Evolutionary conservation across 1,284 basidiomycete species (phyloP), one percentile per base, ranked within the genome.

Genomic region (Cystobasidium sp.): DNA sequence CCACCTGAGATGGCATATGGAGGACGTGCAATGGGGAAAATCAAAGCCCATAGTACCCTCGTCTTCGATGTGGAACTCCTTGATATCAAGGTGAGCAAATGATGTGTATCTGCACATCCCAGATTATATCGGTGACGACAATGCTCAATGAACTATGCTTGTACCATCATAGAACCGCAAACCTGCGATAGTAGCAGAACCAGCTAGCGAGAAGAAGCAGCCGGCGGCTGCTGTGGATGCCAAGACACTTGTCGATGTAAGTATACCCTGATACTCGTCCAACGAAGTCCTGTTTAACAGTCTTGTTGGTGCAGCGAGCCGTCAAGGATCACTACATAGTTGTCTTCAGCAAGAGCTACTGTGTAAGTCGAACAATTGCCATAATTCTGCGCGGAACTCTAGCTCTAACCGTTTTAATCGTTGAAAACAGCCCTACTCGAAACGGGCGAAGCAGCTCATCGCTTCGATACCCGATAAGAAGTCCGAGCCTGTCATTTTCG

Each of bases 341-440:
- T n/a, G 79, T 84, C 31, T 84, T 84, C 76, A 80, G 78, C 77
- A 84, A 84, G 81, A 79, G 66, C 62, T 78, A 76, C 74, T 77
- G 75, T 67, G 75, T 75, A 8, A n/a, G n/a, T n/a, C n/a, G n/a
- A n/a, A n/a, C n/a, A n/a, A n/a, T n/a, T n/a, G n/a, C n/a, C n/a
- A n/a, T n/a, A n/a, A n/a, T n/a, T n/a, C n/a, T n/a, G n/a, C n/a
- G n/a, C n/a, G n/a, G n/a, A n/a, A n/a, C n/a, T n/a, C n/a, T n/a
- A n/a, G n/a, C n/a, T n/a, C n/a, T n/a, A n/a, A n/a, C n/a, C n/a
- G n/a, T n/a, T n/a, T n/a, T n/a, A n/a, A n/a, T n/a, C n/a, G n/a
- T n/a, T n/a, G n/a, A n/a, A 18, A 51, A 61, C 69, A 75, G 68
- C 77, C 74, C 66, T 78, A 81, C 77, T 82, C 81, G 75, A 44